These are phyloP conservation scores for Hsuehochloa calcarea DNA, from an alignment of 176 grass and related monocot genomes.

Conservation along the genomic window DNA sequence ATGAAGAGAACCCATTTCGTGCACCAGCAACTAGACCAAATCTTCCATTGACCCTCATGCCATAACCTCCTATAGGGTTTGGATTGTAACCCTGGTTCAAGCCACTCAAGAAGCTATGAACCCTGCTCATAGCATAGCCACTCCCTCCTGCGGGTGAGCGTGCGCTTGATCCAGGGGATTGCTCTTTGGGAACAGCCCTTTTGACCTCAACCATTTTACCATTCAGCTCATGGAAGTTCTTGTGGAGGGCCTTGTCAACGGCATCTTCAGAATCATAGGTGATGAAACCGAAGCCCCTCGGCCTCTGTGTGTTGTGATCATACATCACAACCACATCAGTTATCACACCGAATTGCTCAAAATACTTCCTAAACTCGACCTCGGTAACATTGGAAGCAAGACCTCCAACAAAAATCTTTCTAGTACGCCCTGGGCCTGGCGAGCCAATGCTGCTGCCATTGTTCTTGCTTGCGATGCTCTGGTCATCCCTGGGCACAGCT, in stretches of 20 bases:
- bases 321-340: constrained; percentile 97
- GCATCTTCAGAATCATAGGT: constrained; percentile 91
- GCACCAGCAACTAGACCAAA: constrained; percentile 58
- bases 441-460: constrained; percentile 61
- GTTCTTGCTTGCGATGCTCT: constrained; percentile 66
- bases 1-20: constrained; percentile 68
- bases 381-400: constrained; percentile 79
- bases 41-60: constrained; percentile 72
- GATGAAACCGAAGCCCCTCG: constrained; percentile 97
- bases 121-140: constrained; percentile 59
- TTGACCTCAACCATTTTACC: constrained; percentile 97
- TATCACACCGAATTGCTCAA: constrained; percentile 85
- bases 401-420: constrained; percentile 95
- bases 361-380: constrained; percentile 83
- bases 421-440: constrained; percentile 60
- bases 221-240: constrained; percentile 91
- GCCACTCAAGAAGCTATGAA: constrained; percentile 72
- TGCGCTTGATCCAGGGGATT: constrained; percentile 64
- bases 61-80: constrained; percentile 65
- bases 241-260: constrained; percentile 73
- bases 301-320: constrained; percentile 92
- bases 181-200: constrained; percentile 88
- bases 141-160: constrained; percentile 65
- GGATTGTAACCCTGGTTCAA: constrained; percentile 63
- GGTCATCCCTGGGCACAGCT: constrained; percentile 86